Conservation (phyloP, 768 basidiomycete genomes). For the Terana coerulea region DNA sequence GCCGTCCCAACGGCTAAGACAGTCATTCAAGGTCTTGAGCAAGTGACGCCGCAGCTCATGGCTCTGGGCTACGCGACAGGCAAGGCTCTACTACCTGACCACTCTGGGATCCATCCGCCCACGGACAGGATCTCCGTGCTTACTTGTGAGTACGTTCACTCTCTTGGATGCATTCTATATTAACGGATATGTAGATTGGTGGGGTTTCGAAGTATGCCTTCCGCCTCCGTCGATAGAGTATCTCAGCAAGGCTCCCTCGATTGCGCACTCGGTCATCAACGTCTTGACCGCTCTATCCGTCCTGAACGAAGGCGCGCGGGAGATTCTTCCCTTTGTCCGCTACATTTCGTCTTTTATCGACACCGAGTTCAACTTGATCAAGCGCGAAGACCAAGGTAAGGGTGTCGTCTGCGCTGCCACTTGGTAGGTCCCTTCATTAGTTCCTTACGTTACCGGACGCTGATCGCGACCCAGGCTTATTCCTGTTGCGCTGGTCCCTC, state of each 20-base stretch:
- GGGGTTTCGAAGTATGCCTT: constrained; percentile 79
- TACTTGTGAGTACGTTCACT: constrained; percentile 55
- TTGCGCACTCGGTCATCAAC: constrained; percentile 62
- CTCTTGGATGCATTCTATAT: not conserved
- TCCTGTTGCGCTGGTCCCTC: constrained; percentile 75
- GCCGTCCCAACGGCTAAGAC: constrained; percentile 74
- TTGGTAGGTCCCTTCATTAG: constrained; percentile 44
- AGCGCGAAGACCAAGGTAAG: constrained; percentile 57
- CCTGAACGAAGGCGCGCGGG: constrained; percentile 70
- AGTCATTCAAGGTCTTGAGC: constrained; percentile 60
- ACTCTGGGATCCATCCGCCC: constrained; percentile 68
- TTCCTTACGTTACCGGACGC: not conserved
- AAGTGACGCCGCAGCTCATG: constrained; percentile 76
- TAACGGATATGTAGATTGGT: constrained; percentile 63
- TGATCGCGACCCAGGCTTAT: constrained; percentile 49
- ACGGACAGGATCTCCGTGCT: constrained; percentile 73
- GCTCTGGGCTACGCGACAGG: constrained; percentile 76
- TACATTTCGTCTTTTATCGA: constrained; percentile 80
- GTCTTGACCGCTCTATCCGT: constrained; percentile 71
- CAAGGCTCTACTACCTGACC: constrained; percentile 58
- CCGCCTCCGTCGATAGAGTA: constrained; percentile 66
- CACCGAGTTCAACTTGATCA: constrained; percentile 66
- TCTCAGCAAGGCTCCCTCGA: constrained; percentile 53
- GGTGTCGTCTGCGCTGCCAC: constrained; percentile 89
- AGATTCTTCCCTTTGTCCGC: constrained; percentile 80